Evolutionary conservation across 2,329 filamentous ascomycete genomes (phyloP), one percentile per base, ranked within the genome.

Genomic region (Neonectria ditissima): DNA sequence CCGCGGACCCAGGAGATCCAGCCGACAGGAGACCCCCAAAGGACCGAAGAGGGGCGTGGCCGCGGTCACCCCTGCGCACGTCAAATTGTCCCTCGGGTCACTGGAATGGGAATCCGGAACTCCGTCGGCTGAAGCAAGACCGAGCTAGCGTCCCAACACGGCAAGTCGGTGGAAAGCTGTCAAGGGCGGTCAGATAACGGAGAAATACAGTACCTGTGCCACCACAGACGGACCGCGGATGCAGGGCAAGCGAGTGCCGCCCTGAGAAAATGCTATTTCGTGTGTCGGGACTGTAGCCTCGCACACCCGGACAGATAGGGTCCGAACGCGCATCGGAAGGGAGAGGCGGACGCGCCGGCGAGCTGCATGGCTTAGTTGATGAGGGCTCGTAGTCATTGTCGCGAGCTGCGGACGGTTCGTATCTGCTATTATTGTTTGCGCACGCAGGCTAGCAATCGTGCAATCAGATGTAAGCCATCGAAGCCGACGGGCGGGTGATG

Each of bases 61-160:
- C 37, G 37, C 11, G 37, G 16, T 34, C 34, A n/a, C n/a, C 34
- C 34, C 34, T 37, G 34, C 41, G 41, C 41, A 48, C 14, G 44
- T 47, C 44, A 28, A 24, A 48, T 48, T 39, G 41, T 16, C 43
- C 44, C 52, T 56, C 59, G 59, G 52, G 28, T 62, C 52, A 30
- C 59, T 45, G 45, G 45, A 62, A 52, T 51, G 52, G 45, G 43
- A 56, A 26, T 11, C 59, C 59, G 59, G 52, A 48, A 32, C 14
- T 18, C 24, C 28, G 58, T 50, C 59, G 59, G 51, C 50, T 37
- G 37, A 44, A 34, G 26, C 22, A 44, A 26, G 13, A 22, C 11
- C 34, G 32, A 22, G 10, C 47, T 16, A 22, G 37, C 39, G 52
- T 11, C 56, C 56, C 37, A 59, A 53, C 8, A 52, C 28, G 48